Percentiles rank a stretch among this genome's conserved stretches.
These are phyloP conservation scores for Jackrogersella multiformis DNA, from an alignment of 495 filamentous ascomycete genomes.

Conservation along the genomic window DNA sequence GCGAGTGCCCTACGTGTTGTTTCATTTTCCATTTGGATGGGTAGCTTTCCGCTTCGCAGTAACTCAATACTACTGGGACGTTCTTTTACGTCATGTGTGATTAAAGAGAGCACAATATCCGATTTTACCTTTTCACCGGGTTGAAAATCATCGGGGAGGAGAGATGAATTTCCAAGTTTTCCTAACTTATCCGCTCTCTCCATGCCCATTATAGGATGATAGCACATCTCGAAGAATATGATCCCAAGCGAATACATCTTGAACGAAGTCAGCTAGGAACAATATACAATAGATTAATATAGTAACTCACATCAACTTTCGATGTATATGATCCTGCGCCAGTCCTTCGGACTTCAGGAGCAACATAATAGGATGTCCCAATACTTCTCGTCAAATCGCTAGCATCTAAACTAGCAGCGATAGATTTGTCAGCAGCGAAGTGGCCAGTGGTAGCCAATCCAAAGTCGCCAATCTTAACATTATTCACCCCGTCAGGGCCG, in stretches of 20 bases:
- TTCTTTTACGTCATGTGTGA: slow-evolving; percentile 81
- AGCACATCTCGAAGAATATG: slow-evolving; percentile 98
- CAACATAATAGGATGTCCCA: slow-evolving; percentile 94
- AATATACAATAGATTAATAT: not conserved
- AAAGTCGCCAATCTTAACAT: slow-evolving; percentile 96
- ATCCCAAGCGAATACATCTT: slow-evolving; percentile 97
- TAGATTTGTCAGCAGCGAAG: slow-evolving; percentile 71
- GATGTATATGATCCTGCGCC: slow-evolving; percentile 82
- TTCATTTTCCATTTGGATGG: slow-evolving; percentile 90
- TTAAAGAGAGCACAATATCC: slow-evolving; percentile 78
- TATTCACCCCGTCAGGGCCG: slow-evolving; percentile 74
- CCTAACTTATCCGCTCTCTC: slow-evolving; percentile 82
- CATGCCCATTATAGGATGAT: slow-evolving; percentile 83
- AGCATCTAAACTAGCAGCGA: slow-evolving; percentile 62
- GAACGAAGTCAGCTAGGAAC: slow-evolving; percentile 20
- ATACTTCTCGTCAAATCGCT: slow-evolving; percentile 80
- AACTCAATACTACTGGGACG: slow-evolving; percentile 88
- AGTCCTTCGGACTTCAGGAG: slow-evolving; percentile 83
- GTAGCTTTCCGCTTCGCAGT: slow-evolving; percentile 85
- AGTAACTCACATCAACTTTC: slow-evolving; percentile 83
- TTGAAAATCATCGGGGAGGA: slow-evolving; percentile 78
- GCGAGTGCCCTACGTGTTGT: slow-evolving; percentile 83
- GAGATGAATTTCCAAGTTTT: slow-evolving; percentile 70
- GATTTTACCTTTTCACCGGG: slow-evolving; percentile 75
- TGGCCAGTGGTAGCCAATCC: slow-evolving; percentile 92